phyloP scores from a whole-genome alignment of 2,329 filamentous ascomycete genomes.

The Pseudocercospora musae region DNA sequence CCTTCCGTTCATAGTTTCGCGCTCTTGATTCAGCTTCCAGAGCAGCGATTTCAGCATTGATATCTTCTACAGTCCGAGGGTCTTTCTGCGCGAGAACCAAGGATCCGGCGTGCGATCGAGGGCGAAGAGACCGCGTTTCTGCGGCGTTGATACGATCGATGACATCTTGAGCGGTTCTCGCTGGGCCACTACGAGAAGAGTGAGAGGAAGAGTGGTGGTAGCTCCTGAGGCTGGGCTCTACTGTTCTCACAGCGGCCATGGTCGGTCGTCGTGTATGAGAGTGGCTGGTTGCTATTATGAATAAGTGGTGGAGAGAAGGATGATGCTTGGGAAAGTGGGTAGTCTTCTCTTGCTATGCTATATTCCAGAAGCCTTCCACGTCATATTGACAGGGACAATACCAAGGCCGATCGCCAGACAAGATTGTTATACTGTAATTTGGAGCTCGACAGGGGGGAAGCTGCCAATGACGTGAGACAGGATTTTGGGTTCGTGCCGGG shows the following conservation, averaged over 20 bases:
- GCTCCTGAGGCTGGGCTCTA: background rate
- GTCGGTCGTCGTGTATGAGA: background rate
- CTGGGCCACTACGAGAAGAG: background rate
- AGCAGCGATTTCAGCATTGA: conserved; percentile 69
- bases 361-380: conserved; percentile 3
- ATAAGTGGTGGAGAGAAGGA: no score
- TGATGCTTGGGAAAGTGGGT: background rate
- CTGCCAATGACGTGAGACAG: background rate
- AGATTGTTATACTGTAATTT: background rate
- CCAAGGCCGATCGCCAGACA: background rate
- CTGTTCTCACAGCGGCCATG: background rate
- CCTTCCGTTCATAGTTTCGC: conserved; percentile 56
- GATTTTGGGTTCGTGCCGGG: background rate
- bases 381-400: conserved; percentile 1
- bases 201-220: background rate
- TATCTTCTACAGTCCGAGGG: conserved; percentile 55
- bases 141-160: conserved; percentile 4
- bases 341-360: background rate
- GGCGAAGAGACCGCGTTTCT: background rate
- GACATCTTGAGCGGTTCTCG: conserved; percentile 1
- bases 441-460: background rate
- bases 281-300: background rate
- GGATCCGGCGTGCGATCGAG: conserved; percentile 13
- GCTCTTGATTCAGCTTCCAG: conserved; percentile 61
- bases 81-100: conserved; percentile 17